Percentiles rank a stretch among this genome's conserved stretches.
Evolutionary conservation across 1,139 yeast genomes (phyloP).

Genomic region (Blastobotrys serpentis): DNA sequence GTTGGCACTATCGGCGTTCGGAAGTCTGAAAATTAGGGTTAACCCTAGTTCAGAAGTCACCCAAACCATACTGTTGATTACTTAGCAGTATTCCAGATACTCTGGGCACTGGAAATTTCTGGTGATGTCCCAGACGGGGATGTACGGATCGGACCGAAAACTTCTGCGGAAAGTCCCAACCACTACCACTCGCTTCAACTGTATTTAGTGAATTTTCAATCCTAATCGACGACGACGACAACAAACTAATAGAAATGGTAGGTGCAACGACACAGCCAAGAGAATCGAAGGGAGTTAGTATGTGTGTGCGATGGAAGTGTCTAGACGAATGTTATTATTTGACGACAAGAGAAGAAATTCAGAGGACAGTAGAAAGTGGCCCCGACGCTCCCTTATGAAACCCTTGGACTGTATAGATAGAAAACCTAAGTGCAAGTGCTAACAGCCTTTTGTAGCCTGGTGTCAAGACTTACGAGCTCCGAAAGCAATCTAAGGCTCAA

Average conservation of each 20-base stretch:
- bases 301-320: background rate
- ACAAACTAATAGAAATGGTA: conserved; percentile 15
- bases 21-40: no score
- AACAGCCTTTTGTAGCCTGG: conserved; percentile 14
- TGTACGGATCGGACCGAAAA: conserved; percentile 2
- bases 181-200: background rate
- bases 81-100: background rate
- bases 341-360: no score
- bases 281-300: background rate
- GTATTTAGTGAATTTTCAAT: conserved; percentile 5
- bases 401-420: background rate
- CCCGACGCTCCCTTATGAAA: background rate
- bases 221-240: conserved; percentile 11
- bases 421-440: background rate
- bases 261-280: conserved; percentile 1
- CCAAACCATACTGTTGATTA: background rate
- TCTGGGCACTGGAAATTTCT: background rate
- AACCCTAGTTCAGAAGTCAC: no score
- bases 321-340: no score
- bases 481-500: conserved; percentile 96
- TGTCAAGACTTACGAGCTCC: conserved; percentile 91
- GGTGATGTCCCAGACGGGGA: conserved; percentile 2
- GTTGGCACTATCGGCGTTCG: no score
- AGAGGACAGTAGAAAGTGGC: no score
- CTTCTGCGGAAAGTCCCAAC: conserved; percentile 7